phyloP scores from a whole-genome alignment of 2,329 filamentous ascomycete genomes.

The Sporothrix curviconia region DNA sequence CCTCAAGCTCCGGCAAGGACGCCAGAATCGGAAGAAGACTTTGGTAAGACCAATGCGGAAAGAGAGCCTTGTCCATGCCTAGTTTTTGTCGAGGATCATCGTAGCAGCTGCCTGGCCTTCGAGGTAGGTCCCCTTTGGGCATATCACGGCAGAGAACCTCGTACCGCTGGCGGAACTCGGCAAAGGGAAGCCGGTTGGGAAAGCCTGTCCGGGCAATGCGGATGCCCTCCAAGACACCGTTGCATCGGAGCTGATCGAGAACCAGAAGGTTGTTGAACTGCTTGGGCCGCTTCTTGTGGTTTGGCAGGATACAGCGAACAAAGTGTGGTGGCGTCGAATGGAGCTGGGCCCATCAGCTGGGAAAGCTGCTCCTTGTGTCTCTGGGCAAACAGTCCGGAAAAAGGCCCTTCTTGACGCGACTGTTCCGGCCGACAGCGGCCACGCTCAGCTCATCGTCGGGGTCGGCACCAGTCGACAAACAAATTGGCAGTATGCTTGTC shows the following conservation, averaged over 20 bases:
- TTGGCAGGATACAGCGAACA: constrained; percentile 93
- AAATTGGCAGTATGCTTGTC: constrained; percentile 78
- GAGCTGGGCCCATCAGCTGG: constrained; percentile 86
- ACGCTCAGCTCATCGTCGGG: constrained; percentile 58
- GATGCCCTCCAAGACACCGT: constrained; percentile 98
- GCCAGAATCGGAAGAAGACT: constrained; percentile 93
- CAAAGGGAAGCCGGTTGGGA: constrained; percentile 84
- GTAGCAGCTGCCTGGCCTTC: constrained; percentile 81
- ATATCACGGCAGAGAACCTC: constrained; percentile 71
- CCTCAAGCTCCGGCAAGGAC: constrained; percentile 95
- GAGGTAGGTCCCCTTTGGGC: constrained; percentile 48
- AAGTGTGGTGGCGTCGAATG: constrained; percentile 98
- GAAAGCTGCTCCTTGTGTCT: constrained; percentile 97
- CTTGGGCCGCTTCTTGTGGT: constrained; percentile 95
- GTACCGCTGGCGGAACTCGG: constrained; percentile 91
- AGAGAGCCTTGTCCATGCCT: constrained; percentile 75
- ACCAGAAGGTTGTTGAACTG: constrained; percentile 88
- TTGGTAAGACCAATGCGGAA: constrained; percentile 93
- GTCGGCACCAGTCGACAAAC: constrained; percentile 80
- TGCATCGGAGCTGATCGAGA: constrained; percentile 93
- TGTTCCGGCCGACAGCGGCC: constrained; percentile 52
- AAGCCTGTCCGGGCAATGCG: constrained; percentile 95
- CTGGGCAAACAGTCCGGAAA: constrained; percentile 95
- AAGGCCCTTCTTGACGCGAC: constrained; percentile 89
- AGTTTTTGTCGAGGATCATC: constrained; percentile 86